Evolutionary conservation across 83 land plant genomes (phyloP), one percentile per base, ranked within the genome.

Genomic region (Larix sibirica): DNA sequence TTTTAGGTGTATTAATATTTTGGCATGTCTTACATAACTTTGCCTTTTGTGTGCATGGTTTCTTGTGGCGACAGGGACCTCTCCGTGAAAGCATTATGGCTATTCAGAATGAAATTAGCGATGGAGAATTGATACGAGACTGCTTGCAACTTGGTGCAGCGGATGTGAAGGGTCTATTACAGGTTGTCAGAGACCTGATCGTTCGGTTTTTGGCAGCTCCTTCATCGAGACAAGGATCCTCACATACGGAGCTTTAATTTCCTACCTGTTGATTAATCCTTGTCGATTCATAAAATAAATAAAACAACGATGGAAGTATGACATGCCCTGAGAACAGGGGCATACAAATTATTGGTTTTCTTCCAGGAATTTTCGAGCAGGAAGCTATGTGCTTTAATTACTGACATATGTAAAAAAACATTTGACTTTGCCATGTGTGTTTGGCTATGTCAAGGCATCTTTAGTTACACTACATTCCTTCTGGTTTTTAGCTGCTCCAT

Each of bases 81-180:
- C 81, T 88, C 80, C 82, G 89, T 79, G 92, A 92, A 36, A 71
- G 79, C 64, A 86, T 92, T 62, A 64, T 90, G 81, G 60, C 80
- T 1, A 16, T 92, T 83, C 83, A 84, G 80, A 86, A 20, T 36
- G 94, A 92, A 81, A 84, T 85, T 40, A 82, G 62, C 79, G 91
- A 90, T 13, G 94, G 92, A 6, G 92, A 82, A n/a, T 69, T 92
- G 81, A 40, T 92, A 42, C 79, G 77, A 68, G 94, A 92, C 58
- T 88, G 92, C 36, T 40, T 90, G 50, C 92, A 92, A 54, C 13
- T 92, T 23, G 90, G 92, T 8, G 81, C 81, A 62, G 44, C 71
- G 63, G 94, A 92, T 79, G 66, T 92, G 80, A 84, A 88, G 20
- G 94, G 90, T n/a, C 61, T 92, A 77, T 6, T 88, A 70, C 85